These are phyloP conservation scores for Ochetophila trinervis DNA, from an alignment of 306 rosid species.

Conservation along the genomic window DNA sequence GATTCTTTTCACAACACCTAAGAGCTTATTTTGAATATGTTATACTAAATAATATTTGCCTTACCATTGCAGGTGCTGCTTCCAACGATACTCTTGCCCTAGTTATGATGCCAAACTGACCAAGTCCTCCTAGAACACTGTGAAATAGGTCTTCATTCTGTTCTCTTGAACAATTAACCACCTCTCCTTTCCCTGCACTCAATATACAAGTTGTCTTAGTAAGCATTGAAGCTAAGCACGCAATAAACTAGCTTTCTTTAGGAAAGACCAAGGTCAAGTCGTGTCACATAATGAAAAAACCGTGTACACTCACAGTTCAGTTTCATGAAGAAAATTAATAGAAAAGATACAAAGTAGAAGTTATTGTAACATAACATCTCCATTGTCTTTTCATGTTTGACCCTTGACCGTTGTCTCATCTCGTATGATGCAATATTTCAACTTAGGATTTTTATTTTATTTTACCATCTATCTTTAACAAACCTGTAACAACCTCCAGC, in stretches of 20 bases:
- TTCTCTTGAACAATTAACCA: constrained; percentile 67
- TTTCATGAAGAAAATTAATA: constrained; percentile 8
- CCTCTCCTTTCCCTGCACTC: constrained; percentile 84
- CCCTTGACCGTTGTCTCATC: not conserved
- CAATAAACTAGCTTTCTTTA: constrained; percentile 4
- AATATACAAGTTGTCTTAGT: constrained; percentile 16
- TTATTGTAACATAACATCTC: not conserved
- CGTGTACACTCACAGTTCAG: not conserved
- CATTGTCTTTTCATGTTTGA: not conserved
- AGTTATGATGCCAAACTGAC: constrained; percentile 94
- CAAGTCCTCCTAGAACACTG: constrained; percentile 94
- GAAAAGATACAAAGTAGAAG: constrained; percentile 1
- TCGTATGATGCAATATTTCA: not conserved
- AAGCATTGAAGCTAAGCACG: constrained; percentile 8
- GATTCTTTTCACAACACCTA: not conserved
- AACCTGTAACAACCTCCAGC: constrained; percentile 96
- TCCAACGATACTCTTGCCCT: constrained; percentile 76
- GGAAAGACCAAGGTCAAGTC: constrained; percentile 22
- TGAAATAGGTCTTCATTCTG: constrained; percentile 79
- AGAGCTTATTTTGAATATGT: not conserved
- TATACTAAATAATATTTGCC: constrained; percentile 6
- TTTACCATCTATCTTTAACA: constrained; percentile 18
- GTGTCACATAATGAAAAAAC: constrained; percentile 9
- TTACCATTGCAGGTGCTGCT: constrained; percentile 77
- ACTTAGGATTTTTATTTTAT: not conserved